A percentile compares a stretch with the other conserved stretches of the same genome.
These are phyloP conservation scores for Dendrobium catenatum DNA, from an alignment of 106 monocot species.

Conservation along the genomic window DNA sequence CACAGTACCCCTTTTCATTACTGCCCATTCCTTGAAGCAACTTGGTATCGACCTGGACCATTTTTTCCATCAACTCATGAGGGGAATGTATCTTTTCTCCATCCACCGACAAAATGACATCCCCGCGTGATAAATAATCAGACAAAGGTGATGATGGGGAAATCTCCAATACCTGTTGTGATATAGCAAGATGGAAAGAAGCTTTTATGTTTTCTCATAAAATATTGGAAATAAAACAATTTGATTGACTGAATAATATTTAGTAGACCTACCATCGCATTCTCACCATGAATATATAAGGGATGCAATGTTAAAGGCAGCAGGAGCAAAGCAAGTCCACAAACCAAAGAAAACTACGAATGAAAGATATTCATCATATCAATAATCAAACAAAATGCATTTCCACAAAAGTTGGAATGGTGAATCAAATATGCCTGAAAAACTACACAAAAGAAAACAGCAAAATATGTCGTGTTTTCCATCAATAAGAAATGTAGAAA, in stretches of 20 bases:
- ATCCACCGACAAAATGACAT: slow-evolving; percentile 62
- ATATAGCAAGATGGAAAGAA: slow-evolving; percentile 1
- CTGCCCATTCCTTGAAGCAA: slow-evolving; percentile 4
- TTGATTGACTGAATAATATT: not conserved
- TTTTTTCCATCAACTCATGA: slow-evolving; percentile 47
- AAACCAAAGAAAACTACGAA: slow-evolving; percentile 67
- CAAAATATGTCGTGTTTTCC: not conserved
- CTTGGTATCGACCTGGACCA: slow-evolving; percentile 28
- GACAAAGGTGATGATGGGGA: slow-evolving; percentile 50
- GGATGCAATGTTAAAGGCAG: slow-evolving; percentile 67
- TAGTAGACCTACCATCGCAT: slow-evolving; percentile 48
- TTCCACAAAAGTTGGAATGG: not conserved
- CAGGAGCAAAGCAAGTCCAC: slow-evolving; percentile 35
- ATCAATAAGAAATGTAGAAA: not conserved
- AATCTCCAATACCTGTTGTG: slow-evolving; percentile 58
- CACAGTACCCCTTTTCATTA: slow-evolving; percentile 63
- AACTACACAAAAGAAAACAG: not conserved
- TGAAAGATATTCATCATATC: not conserved
- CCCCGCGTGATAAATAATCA: slow-evolving; percentile 45
- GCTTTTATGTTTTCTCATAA: not conserved
- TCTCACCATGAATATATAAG: slow-evolving; percentile 50
- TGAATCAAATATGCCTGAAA: not conserved
- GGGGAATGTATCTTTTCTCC: slow-evolving; percentile 45
- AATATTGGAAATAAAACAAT: slow-evolving; percentile 4
- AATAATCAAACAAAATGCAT: not conserved